Percentiles rank a stretch among this genome's conserved stretches.
These are phyloP conservation scores for Cercis canadensis DNA, from an alignment of 306 rosid species.

Conservation along the genomic window DNA sequence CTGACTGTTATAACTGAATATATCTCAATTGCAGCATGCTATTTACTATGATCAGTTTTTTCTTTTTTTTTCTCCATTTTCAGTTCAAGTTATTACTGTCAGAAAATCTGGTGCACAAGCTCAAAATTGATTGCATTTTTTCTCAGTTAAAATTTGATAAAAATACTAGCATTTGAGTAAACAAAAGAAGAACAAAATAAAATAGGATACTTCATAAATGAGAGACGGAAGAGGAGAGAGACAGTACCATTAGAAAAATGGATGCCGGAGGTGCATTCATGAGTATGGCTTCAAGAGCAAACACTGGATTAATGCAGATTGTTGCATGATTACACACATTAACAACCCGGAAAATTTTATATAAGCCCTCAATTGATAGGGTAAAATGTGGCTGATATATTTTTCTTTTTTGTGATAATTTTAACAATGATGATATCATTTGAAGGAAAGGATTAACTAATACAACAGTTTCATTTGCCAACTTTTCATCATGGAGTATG, in stretches of 20 bases:
- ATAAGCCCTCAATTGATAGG: conserved; percentile 70
- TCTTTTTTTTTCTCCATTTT: background rate
- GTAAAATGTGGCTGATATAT: conserved; percentile 76
- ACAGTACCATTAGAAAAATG: conserved; percentile 62
- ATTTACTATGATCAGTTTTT: too few relatives aligned
- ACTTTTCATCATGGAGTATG: conserved; percentile 49
- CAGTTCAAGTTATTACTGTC: conserved; percentile 1
- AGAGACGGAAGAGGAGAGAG: conserved; percentile 39
- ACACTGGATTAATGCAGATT: conserved; percentile 44
- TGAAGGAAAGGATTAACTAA: conserved; percentile 60
- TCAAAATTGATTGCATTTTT: conserved; percentile 24
- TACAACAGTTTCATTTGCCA: conserved; percentile 45
- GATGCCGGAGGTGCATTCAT: conserved; percentile 67
- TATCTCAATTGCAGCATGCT: too few relatives aligned
- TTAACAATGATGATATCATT: conserved; percentile 54
- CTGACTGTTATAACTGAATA: background rate
- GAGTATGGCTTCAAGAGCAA: conserved; percentile 72
- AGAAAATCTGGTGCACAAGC: background rate
- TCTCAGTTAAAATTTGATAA: conserved; percentile 25
- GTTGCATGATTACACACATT: conserved; percentile 33
- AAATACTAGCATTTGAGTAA: too few relatives aligned
- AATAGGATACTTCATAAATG: background rate
- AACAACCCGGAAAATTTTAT: conserved; percentile 58
- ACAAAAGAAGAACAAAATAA: too few relatives aligned
- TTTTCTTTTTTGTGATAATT: conserved; percentile 74